A percentile compares a stretch with the other conserved stretches of the same genome.
Evolutionary conservation across 106 monocot species (phyloP).

Genomic region (Amphibolis antarctica): DNA sequence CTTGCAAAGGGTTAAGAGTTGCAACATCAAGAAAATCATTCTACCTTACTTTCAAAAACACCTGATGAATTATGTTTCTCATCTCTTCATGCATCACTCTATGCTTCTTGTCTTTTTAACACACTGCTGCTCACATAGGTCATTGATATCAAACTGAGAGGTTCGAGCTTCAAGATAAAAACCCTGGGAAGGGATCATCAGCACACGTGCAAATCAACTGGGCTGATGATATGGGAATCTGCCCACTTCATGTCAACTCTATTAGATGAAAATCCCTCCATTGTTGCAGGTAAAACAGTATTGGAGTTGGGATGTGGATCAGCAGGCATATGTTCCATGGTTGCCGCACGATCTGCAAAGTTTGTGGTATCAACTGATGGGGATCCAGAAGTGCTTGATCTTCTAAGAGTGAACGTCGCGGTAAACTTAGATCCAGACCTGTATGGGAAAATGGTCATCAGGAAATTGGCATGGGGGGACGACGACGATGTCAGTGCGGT

Average conservation of each 20-base stretch:
- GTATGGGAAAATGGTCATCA: conserved; percentile 33
- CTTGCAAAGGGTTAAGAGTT: too few species aligned
- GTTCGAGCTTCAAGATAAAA: conserved; percentile 46
- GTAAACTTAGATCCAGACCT: conserved; percentile 36
- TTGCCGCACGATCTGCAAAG: conserved; percentile 48
- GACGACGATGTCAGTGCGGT: conserved; percentile 32
- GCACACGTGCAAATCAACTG: conserved; percentile 93
- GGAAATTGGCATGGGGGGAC: conserved; percentile 65
- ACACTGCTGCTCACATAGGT: conserved; percentile 15
- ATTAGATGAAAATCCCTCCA: conserved; percentile 62
- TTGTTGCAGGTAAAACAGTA: conserved; percentile 51
- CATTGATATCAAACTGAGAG: conserved; percentile 39
- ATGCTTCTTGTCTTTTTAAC: not conserved
- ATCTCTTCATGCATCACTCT: too few species aligned
- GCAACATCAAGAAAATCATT: too few species aligned
- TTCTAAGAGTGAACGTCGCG: conserved; percentile 43
- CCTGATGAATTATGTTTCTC: too few species aligned
- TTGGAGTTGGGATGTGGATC: conserved; percentile 87
- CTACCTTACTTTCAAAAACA: too few species aligned
- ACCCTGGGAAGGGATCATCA: conserved; percentile 58
- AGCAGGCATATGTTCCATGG: conserved; percentile 90
- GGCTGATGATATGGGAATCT: conserved; percentile 93
- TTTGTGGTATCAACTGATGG: conserved; percentile 79
- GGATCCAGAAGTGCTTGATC: conserved; percentile 47
- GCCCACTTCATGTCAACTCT: conserved; percentile 59